Evolutionary conservation across 2,329 filamentous ascomycete species (phyloP), one percentile per base, ranked within the genome.

Genomic region (Didymella sp.): DNA sequence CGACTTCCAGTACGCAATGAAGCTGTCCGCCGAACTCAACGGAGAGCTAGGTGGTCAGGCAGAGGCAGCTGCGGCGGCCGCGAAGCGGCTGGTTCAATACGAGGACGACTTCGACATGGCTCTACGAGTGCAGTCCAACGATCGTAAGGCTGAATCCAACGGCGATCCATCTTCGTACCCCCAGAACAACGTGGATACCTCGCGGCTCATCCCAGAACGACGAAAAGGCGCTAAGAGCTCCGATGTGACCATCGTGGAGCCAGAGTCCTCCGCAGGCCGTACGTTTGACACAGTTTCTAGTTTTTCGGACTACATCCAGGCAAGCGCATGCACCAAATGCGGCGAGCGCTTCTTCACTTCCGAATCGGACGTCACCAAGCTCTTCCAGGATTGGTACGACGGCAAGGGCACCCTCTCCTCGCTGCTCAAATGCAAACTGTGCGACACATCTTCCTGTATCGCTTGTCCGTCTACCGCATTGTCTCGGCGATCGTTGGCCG

Each of bases 331-430:
- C 45, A 13, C 37, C 13, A 30, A 37, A 7, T 70, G 67, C 41
- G 27, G 56, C 3, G 44, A 42, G 6, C 31, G 15, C 1, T 50
- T 62, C 35, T 62, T 69, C 27, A 21, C 44, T 1, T 58, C 48
- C 5, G 52, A 60, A 27, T 35, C 43, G 4, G 59, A 69, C 37
- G 35, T 64, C 13, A 45, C 19, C 13, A 44, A 33, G 8, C 33
- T 66, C 28, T 64, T 70, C 35, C 35, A 62, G 12, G 40, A 55
- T 8, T 71, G 66, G 66, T 50, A 58, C 3, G 44, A 56, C 21
- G 58, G 53, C 19, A 56, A 30, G 8, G 21, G 21, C 8, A 31
- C 19, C 24, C 49, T 64, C 8, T 62, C 58, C 12, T 66, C 59
- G 7, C 27, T 38, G 8, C 24, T 69, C 11, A 61, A 31, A 30